A percentile compares a stretch with the other conserved stretches of the same genome.
Conservation (phyloP, 1,284 basidiomycete genomes). For the Ustilago lituana region DNA sequence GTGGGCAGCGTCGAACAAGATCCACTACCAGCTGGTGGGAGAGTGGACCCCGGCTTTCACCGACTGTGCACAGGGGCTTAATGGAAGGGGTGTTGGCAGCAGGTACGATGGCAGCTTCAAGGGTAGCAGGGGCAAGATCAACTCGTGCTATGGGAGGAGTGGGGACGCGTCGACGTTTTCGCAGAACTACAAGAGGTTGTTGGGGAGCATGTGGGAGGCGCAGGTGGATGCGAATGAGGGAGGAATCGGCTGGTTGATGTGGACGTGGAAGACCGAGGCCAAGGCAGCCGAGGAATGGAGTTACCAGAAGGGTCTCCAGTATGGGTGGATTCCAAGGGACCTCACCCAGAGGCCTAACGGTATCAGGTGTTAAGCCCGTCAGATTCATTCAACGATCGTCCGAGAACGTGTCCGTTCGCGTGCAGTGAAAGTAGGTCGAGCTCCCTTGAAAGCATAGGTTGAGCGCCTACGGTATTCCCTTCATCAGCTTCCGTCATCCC, state of each 20-base stretch:
- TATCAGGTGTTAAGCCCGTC: slow-evolving; percentile 16
- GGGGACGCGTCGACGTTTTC: slow-evolving; percentile 80
- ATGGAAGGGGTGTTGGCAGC: slow-evolving; percentile 73
- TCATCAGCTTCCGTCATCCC: background rate
- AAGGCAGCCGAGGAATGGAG: slow-evolving; percentile 63
- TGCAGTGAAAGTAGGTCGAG: background rate
- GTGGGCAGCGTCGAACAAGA: slow-evolving; percentile 45
- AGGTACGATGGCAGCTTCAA: slow-evolving; percentile 80
- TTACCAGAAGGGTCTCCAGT: slow-evolving; percentile 63
- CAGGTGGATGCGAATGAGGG: slow-evolving; percentile 70
- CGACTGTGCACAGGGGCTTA: slow-evolving; percentile 85
- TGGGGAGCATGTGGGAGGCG: slow-evolving; percentile 84
- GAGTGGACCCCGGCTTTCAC: slow-evolving; percentile 73
- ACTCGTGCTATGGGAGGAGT: slow-evolving; percentile 78
- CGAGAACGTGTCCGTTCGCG: too few species aligned
- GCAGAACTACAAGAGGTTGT: slow-evolving; percentile 80
- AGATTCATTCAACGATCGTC: too few species aligned
- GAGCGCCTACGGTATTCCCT: slow-evolving; percentile 1
- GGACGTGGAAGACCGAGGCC: slow-evolving; percentile 79
- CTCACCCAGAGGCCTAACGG: slow-evolving; percentile 42
- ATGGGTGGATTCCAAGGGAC: slow-evolving; percentile 60
- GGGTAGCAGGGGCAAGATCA: slow-evolving; percentile 69
- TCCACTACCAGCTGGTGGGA: slow-evolving; percentile 61
- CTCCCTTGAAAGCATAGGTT: slow-evolving; percentile 13
- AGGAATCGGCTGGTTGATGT: slow-evolving; percentile 79